Conservation (phyloP, 768 basidiomycete genomes). For the Pisolithus tinctorius region DNA sequence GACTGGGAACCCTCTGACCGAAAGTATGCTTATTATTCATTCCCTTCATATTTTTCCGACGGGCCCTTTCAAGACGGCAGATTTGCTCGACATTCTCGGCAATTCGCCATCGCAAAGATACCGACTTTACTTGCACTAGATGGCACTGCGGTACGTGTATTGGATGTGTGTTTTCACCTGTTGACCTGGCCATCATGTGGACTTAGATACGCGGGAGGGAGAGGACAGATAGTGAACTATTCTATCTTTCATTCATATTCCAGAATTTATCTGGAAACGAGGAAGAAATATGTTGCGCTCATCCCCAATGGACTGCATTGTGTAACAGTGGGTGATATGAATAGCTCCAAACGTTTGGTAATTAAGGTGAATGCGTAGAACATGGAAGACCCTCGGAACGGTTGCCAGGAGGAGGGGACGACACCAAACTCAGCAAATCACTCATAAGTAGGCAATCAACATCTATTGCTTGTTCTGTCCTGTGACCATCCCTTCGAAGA, state of each 20-base stretch:
- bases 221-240: conserved; percentile 74
- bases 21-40: conserved; percentile 33
- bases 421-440: conserved; percentile 51
- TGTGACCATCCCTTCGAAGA: conserved; percentile 13
- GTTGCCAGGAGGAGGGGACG: conserved; percentile 21
- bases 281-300: conserved; percentile 38
- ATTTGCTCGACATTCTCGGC: conserved; percentile 39
- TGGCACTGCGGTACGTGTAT: conserved; percentile 48
- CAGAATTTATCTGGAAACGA: conserved; percentile 36
- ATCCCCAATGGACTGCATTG: conserved; percentile 62
- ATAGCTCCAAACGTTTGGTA: conserved; percentile 4
- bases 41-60: conserved; percentile 1
- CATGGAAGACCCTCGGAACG: conserved; percentile 47
- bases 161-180: conserved; percentile 2
- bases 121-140: conserved; percentile 59
- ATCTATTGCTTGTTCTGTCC: not conserved
- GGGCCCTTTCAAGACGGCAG: conserved; percentile 27
- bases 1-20: conserved; percentile 56
- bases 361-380: conserved; percentile 32
- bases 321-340: conserved; percentile 45
- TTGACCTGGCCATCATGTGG: conserved; percentile 7
- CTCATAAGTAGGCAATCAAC: conserved; percentile 46
- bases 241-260: conserved; percentile 67
- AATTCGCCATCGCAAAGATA: conserved; percentile 60
- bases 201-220: conserved; percentile 61